Conservation (phyloP, 768 basidiomycete genomes). For the Roridomyces roridus region DNA sequence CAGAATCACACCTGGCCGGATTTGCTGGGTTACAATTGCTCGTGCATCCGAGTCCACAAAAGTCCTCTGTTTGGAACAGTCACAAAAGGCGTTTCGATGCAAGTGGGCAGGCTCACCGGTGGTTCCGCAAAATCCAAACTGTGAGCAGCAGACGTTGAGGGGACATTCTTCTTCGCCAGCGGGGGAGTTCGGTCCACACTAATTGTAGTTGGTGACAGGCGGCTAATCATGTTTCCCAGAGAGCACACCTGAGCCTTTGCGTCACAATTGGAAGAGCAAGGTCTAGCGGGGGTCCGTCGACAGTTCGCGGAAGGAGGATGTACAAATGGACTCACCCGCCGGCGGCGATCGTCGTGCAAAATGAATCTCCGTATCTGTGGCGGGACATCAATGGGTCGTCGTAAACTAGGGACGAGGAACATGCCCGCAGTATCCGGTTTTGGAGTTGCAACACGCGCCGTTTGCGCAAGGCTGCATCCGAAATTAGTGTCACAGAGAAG, state of each 20-base stretch:
- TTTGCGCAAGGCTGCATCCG: constrained; percentile 30
- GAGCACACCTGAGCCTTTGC: constrained; percentile 13
- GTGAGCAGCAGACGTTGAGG: constrained; percentile 19
- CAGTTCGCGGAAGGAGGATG: neutral
- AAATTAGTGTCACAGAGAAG: neutral
- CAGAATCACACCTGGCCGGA: constrained; percentile 16
- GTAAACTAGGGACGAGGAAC: neutral
- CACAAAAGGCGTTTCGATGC: neutral
- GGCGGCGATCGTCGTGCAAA: constrained; percentile 19
- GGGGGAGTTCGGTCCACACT: constrained; percentile 11
- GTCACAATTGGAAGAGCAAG: constrained; percentile 21
- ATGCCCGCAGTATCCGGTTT: constrained; percentile 32
- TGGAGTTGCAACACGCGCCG: constrained; percentile 32
- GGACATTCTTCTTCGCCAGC: constrained; percentile 11
- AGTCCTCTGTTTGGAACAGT: neutral
- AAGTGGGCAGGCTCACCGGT: constrained; percentile 14
- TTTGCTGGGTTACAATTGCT: constrained; percentile 8
- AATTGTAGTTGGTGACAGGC: neutral
- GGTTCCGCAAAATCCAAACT: constrained; percentile 23
- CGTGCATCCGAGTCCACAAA: neutral
- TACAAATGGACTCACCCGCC: neutral
- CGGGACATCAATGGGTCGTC: neutral
- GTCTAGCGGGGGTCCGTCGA: neutral
- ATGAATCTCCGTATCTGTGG: constrained; percentile 19
- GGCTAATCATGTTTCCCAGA: neutral